These are phyloP conservation scores for Phaffia australis DNA, from an alignment of 768 basidiomycete genomes.

Conservation along the genomic window DNA sequence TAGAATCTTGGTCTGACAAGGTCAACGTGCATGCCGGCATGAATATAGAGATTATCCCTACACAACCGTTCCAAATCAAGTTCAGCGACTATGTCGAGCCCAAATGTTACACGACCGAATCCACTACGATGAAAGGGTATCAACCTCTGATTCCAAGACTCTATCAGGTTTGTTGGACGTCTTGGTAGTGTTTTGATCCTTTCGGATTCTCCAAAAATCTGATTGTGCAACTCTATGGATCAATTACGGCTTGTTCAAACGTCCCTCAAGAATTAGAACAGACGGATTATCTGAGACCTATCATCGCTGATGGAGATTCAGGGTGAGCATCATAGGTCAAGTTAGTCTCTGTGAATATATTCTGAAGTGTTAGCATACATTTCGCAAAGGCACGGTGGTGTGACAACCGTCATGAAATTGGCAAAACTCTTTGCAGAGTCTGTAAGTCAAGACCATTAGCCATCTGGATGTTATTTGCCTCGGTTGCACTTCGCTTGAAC, in stretches of 20 bases:
- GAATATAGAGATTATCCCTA: constrained; percentile 65
- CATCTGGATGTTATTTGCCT: constrained; percentile 9
- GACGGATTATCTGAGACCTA: constrained; percentile 79
- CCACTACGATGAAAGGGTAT: constrained; percentile 75
- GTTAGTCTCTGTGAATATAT: background rate
- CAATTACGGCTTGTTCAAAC: no score
- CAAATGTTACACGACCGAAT: constrained; percentile 89
- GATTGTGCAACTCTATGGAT: background rate
- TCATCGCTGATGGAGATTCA: constrained; percentile 89
- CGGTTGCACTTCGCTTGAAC: background rate
- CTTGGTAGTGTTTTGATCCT: background rate
- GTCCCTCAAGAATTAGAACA: constrained; percentile 46
- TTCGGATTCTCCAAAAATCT: background rate
- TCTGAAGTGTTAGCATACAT: background rate
- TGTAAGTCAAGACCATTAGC: constrained; percentile 38
- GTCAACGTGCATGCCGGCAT: no score
- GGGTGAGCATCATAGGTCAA: constrained; percentile 48
- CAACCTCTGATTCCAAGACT: constrained; percentile 49
- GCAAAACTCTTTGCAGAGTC: constrained; percentile 91
- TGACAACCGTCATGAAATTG: constrained; percentile 90
- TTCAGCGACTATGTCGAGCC: constrained; percentile 78
- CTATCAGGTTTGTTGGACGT: background rate
- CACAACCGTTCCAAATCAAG: constrained; percentile 91
- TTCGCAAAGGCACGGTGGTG: constrained; percentile 64
- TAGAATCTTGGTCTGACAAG: no score